phyloP scores from a whole-genome alignment of 345 rosid species.

The Eucalyptus decipiens region DNA sequence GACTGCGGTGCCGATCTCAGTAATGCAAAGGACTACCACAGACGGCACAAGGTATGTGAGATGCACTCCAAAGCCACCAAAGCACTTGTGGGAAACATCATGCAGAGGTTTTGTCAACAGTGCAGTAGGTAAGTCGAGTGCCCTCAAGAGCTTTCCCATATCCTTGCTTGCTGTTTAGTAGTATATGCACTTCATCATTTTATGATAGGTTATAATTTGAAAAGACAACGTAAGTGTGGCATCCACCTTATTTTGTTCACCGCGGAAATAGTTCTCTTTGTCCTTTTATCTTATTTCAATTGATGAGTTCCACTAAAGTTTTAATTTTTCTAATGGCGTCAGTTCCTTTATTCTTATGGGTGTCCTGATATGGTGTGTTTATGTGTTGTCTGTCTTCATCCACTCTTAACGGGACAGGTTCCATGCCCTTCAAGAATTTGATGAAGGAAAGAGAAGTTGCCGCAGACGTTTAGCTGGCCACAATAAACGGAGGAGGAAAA shows the following conservation, averaged over 20 bases:
- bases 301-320: background rate
- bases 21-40: slow-evolving; percentile 88
- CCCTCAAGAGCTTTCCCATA: background rate
- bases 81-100: slow-evolving; percentile 72
- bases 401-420: slow-evolving; percentile 38
- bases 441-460: slow-evolving; percentile 99
- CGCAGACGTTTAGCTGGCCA: slow-evolving; percentile 99
- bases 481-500: slow-evolving; percentile 93
- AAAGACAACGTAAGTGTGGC: background rate
- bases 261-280: background rate
- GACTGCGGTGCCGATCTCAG: slow-evolving; percentile 93
- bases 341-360: background rate
- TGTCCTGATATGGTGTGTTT: background rate
- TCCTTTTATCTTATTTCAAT: background rate
- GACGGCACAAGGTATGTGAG: slow-evolving; percentile 96
- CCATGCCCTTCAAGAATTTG: slow-evolving; percentile 95
- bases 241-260: background rate
- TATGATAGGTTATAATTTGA: background rate
- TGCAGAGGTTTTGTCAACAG: slow-evolving; percentile 99
- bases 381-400: background rate
- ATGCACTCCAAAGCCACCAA: slow-evolving; percentile 87
- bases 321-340: background rate
- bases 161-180: background rate
- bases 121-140: slow-evolving; percentile 70
- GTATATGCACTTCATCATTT: background rate